Percentiles rank a stretch among this genome's conserved stretches.
phyloP scores from a whole-genome alignment of 73 alveolate species.

The Paramecium tetraurelia region DNA sequence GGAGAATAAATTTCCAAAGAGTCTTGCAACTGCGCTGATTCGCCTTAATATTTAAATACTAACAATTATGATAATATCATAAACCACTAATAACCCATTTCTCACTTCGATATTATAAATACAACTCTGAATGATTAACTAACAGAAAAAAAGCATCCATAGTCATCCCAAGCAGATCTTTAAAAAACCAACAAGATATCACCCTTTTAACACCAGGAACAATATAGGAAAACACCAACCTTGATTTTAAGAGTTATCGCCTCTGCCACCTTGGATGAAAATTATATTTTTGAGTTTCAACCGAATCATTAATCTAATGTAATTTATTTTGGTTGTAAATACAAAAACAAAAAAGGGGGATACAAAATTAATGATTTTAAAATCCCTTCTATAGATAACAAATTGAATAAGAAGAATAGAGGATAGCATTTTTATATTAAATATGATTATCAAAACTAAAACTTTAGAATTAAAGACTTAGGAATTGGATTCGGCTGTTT shows the following conservation, averaged over 20 bases:
- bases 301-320: not conserved
- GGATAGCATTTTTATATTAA: slow-evolving; percentile 1
- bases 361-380: not conserved
- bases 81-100: not conserved
- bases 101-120: not conserved
- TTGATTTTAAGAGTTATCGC: not conserved
- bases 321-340: not conserved
- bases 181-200: not conserved
- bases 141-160: not conserved
- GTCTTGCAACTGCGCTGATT: not conserved
- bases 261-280: not conserved
- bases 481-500: slow-evolving; percentile 16
- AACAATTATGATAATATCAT: not conserved
- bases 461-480: not conserved
- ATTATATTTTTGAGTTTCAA: not conserved
- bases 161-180: not conserved
- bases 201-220: not conserved
- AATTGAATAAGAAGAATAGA: not conserved
- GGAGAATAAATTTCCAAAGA: not conserved
- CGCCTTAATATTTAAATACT: not conserved
- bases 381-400: not conserved
- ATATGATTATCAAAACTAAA: not conserved
- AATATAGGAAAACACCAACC: not conserved
- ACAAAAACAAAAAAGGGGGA: not conserved
- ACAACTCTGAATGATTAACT: not conserved